A percentile compares a stretch with the other conserved stretches of the same genome.
Conservation (phyloP, 768 basidiomycete species). For the Trametes elegans region DNA sequence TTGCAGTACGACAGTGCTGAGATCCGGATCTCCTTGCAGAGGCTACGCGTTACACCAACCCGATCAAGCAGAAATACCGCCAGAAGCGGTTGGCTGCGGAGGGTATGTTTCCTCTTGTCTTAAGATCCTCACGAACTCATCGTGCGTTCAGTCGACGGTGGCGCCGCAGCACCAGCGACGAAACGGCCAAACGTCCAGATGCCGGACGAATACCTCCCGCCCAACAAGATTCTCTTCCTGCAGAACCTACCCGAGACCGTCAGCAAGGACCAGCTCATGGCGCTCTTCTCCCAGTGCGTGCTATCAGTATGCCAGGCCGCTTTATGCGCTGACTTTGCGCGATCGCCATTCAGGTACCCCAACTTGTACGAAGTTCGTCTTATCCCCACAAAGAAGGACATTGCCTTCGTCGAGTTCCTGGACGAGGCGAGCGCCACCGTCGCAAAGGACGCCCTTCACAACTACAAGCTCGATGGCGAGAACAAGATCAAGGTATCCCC, state of each 20-base stretch:
- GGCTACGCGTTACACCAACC: conserved; percentile 82
- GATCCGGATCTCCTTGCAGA: conserved; percentile 42
- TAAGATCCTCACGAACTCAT: not conserved
- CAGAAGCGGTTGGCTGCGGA: conserved; percentile 80
- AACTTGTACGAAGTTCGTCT: conserved; percentile 97
- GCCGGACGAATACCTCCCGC: conserved; percentile 99
- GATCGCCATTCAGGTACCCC: conserved; percentile 67
- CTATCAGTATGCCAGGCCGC: not conserved
- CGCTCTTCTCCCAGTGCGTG: conserved; percentile 86
- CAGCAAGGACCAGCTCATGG: conserved; percentile 88
- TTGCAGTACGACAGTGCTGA: not conserved
- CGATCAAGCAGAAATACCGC: conserved; percentile 81
- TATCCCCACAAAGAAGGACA: conserved; percentile 95
- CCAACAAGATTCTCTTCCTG: conserved; percentile 98
- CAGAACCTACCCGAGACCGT: conserved; percentile 95
- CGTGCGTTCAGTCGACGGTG: conserved; percentile 58
- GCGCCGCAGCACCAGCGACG: conserved; percentile 58
- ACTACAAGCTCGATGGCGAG: conserved; percentile 95
- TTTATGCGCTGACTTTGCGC: not conserved
- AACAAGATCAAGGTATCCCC: conserved; percentile 90
- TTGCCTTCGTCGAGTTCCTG: conserved; percentile 96
- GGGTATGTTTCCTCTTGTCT: conserved; percentile 43
- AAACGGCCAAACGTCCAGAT: conserved; percentile 89
- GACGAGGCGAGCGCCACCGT: conserved; percentile 90
- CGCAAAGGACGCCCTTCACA: conserved; percentile 96